A percentile compares a stretch with the other conserved stretches of the same genome.
These are phyloP conservation scores for Auriscalpium microsporum DNA, from an alignment of 768 basidiomycete species.

Conservation along the genomic window DNA sequence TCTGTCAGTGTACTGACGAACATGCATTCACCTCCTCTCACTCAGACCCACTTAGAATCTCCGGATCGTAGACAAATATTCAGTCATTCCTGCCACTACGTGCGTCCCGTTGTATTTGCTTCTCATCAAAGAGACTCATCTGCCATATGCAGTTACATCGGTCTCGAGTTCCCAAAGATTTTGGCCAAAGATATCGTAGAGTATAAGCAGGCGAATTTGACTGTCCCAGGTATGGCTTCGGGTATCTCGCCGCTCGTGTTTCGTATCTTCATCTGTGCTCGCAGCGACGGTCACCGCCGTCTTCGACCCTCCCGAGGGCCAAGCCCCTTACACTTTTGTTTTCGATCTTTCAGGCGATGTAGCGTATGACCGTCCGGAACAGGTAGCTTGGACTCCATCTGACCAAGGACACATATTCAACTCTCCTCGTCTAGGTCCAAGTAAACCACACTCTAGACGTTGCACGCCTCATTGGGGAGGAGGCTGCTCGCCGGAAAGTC, in stretches of 20 bases:
- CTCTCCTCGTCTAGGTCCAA: conserved; percentile 46
- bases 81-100: conserved; percentile 68
- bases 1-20: conserved; percentile 40
- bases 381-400: conserved; percentile 37
- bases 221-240: conserved; percentile 48
- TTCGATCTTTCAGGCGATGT: conserved; percentile 84
- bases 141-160: conserved; percentile 52
- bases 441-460: conserved; percentile 67
- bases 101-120: conserved; percentile 25
- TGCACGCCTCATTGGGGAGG: conserved; percentile 58
- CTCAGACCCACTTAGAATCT: conserved; percentile 38
- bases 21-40: conserved; percentile 6
- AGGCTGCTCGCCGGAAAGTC: conserved; percentile 73
- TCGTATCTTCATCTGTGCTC: conserved; percentile 12
- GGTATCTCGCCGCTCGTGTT: not conserved
- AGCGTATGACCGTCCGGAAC: conserved; percentile 63
- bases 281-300: conserved; percentile 57
- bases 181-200: conserved; percentile 64
- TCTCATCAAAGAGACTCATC: conserved; percentile 14
- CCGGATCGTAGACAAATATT: conserved; percentile 68
- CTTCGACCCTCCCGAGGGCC: conserved; percentile 66
- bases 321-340: conserved; percentile 66
- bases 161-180: conserved; percentile 62
- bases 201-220: conserved; percentile 78
- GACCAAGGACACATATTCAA: not conserved